phyloP scores from a whole-genome alignment of 1,284 basidiomycete genomes.

The Sphagnurus paluster region DNA sequence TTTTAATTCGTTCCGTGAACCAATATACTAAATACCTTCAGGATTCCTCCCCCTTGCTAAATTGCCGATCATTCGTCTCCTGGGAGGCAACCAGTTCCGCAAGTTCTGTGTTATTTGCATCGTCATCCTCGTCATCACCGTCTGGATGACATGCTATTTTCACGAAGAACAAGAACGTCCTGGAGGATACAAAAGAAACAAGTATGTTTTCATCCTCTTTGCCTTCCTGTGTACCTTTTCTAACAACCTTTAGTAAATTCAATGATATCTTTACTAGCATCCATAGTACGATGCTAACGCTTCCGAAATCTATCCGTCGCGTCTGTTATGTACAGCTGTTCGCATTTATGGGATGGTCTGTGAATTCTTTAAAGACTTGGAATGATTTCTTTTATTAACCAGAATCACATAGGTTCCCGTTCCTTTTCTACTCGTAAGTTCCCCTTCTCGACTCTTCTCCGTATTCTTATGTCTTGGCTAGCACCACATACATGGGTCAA shows the following conservation, averaged over 20 bases:
- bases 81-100: constrained; percentile 95
- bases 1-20: background rate
- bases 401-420: constrained; percentile 89
- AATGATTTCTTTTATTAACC: constrained; percentile 3
- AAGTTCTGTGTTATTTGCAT: constrained; percentile 92
- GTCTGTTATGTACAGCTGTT: constrained; percentile 92
- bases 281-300: constrained; percentile 64
- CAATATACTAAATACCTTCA: constrained; percentile 23
- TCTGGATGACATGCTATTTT: constrained; percentile 84
- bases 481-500: constrained; percentile 90
- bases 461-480: constrained; percentile 25
- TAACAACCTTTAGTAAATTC: constrained; percentile 38
- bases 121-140: constrained; percentile 75
- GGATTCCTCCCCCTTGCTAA: constrained; percentile 85
- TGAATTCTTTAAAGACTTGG: constrained; percentile 13
- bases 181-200: constrained; percentile 35
- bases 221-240: background rate
- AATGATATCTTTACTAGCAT: constrained; percentile 78
- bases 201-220: background rate
- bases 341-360: constrained; percentile 89
- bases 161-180: constrained; percentile 76
- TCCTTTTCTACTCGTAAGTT: constrained; percentile 86
- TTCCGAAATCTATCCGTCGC: constrained; percentile 81
- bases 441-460: constrained; percentile 6
- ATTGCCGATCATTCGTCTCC: constrained; percentile 70